phyloP scores from a whole-genome alignment of 208 protist genomes.

The Trichomonas tenax region DNA sequence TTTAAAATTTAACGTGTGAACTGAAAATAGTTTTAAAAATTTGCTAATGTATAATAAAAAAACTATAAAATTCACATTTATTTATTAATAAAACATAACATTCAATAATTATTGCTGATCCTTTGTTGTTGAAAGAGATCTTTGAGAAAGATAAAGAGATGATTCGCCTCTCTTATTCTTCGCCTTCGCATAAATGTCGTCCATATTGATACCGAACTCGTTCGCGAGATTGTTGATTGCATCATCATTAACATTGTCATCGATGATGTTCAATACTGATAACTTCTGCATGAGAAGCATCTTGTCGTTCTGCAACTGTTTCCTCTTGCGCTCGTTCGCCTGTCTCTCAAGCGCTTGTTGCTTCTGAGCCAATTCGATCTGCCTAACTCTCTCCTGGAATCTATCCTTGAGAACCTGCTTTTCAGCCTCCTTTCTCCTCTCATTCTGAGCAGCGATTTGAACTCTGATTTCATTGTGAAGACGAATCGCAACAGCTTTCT shows the following conservation, averaged over 20 bases:
- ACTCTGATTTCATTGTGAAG: not conserved
- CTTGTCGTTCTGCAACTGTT: not conserved
- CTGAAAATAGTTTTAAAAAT: too few relatives aligned
- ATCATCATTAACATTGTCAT: not conserved
- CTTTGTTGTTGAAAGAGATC: not conserved
- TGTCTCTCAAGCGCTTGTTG: not conserved
- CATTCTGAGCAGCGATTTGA: not conserved
- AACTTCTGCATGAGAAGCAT: not conserved
- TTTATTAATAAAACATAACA: too few relatives aligned
- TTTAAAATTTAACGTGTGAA: too few relatives aligned
- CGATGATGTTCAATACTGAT: not conserved
- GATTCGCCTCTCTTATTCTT: not conserved
- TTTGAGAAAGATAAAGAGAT: not conserved
- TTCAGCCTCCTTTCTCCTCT: not conserved
- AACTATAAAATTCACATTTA: too few relatives aligned
- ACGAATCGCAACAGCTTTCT: not conserved
- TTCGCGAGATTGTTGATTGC: not conserved
- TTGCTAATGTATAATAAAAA: too few relatives aligned
- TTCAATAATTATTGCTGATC: not conserved
- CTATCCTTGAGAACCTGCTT: not conserved
- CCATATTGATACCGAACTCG: not conserved
- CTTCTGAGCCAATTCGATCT: not conserved
- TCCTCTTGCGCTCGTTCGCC: not conserved
- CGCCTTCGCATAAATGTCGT: not conserved
- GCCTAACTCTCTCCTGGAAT: not conserved